A percentile compares a stretch with the other conserved stretches of the same genome.
Conservation (phyloP, 2,329 filamentous ascomycete species). For the Colletotrichum destructivum region DNA sequence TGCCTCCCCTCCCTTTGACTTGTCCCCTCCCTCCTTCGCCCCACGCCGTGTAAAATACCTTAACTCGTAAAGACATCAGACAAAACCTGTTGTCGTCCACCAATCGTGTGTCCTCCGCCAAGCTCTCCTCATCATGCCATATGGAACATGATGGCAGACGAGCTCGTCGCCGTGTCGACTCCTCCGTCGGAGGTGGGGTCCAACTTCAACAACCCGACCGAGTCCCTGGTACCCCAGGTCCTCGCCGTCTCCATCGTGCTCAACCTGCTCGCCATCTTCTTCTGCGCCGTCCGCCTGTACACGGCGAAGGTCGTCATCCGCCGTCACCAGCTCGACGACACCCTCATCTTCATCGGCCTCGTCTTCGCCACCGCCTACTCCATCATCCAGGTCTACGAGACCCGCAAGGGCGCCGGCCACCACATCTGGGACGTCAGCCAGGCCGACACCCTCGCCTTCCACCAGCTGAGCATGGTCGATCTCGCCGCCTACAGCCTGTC, state of each 20-base stretch:
- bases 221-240: conserved; percentile 39
- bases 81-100: background rate
- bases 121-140: conserved; percentile 24
- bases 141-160: conserved; percentile 19
- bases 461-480: conserved; percentile 38
- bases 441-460: conserved; percentile 19
- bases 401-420: conserved; percentile 31
- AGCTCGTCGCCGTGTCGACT: conserved; percentile 14
- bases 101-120: background rate
- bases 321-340: conserved; percentile 33
- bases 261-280: conserved; percentile 36
- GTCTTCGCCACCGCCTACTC: conserved; percentile 35
- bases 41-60: no score
- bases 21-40: background rate
- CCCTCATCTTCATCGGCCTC: conserved; percentile 35
- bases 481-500: conserved; percentile 44
- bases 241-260: conserved; percentile 32
- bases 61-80: no score
- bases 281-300: conserved; percentile 37
- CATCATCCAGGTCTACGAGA: conserved; percentile 36
- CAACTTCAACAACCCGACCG: conserved; percentile 31
- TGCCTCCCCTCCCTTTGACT: fast-evolving
- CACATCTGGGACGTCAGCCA: conserved; percentile 35
- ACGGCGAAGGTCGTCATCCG: conserved; percentile 32
- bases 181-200: conserved; percentile 30